Base-by-base conservation (phyloP, 2,329 filamentous ascomycete species). In the Neofusicoccum kwambonambiense region DNA sequence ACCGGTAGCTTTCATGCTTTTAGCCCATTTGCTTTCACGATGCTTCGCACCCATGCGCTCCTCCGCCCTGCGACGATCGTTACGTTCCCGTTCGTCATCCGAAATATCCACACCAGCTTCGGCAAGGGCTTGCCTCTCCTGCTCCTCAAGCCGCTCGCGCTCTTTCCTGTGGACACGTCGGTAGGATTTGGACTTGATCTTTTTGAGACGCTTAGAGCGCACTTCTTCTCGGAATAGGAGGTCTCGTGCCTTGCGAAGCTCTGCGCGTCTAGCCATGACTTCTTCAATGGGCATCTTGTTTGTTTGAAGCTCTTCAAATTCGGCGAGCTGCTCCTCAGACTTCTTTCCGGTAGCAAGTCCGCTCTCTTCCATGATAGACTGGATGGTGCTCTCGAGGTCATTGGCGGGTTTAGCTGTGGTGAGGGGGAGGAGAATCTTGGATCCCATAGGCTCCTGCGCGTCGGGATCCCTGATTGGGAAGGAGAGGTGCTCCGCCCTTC, bases 131-230 rank as follows among this genome's bases (percentile, higher is more conserved):
- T 86, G 82, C 63, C 82, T 80, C 69, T 89, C 86, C 56, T 83
- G 79, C 66, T 86, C 79, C 57, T 85, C 82, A 66, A 85, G 73
- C 68, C 83, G 83, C 74, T 89, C 86, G 13, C 87, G 82, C 74
- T 90, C 91, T 74, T 90, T 97, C 42, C 94, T 88, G 78, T 98
- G 94, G 13, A 98, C 90, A 50, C 93, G 89, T 64, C 94, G 91
- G 75, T 96, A 99, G 0, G 93, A 87, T 77, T 97, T 99, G 75
- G 91, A 96, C 84, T 99, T 99, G 81, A 99, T 99, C 82, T 98
- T 98, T 81, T 97, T 97, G 79, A 99, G 92, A 27, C 95, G 89
- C 79, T 93, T 96, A 7, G 93, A 87, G 64, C 93, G 90, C 49
- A 93, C 89, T 73, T 96, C 90, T 78, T 98, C 94, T 11, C 93